Evolutionary conservation across 495 filamentous ascomycete species (phyloP), one percentile per base, ranked within the genome.

Genomic region (Xylaria palmicola): DNA sequence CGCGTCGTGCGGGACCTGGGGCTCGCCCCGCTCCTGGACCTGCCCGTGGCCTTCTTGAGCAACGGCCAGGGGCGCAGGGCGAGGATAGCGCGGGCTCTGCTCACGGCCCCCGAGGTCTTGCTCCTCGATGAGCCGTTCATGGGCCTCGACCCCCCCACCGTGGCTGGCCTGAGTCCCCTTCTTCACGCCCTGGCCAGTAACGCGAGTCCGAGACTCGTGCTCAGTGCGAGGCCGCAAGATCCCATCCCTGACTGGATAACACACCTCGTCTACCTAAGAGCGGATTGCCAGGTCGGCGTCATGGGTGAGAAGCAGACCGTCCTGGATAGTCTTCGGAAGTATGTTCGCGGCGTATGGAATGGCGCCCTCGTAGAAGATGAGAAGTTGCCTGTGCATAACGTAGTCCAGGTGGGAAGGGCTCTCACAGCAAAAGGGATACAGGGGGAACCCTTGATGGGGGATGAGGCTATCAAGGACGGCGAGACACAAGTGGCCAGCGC

Each of bases 101-200:
- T 97, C 63, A 84, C 77, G 37, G 82, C 82, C 56, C 93, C 94
- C 0, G 89, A 93, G 74, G 77, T 97, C 10, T 65, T 98, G 29
- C 78, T 97, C 36, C 78, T 98, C 10, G 94, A 98, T 75, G 94
- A 97, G 67, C 92, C 94, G 13, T 97, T 98, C 71, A 96, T 98
- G 90, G 94, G 94, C 8, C 78, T 98, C 34, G 94, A 98, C 70
- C 94, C 94, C 22, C 83, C 85, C 20, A 92, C 91, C 2, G 79
- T 88, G 9, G 76, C 77, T 30, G 81, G 81, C 10, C 72, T 98
- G 65, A 93, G 89, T 20, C 75, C 76, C 2, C 76, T 97, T 39
- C 80, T 97, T 7, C 74, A 84, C 62, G 71, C 77, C 0, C 66
- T 98, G 19, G 88, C 89, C 2, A 74, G 82, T 59, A 82, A 81